Evolutionary conservation across 2,329 filamentous ascomycete species (phyloP).

Genomic region (Botrytis fragariae): DNA sequence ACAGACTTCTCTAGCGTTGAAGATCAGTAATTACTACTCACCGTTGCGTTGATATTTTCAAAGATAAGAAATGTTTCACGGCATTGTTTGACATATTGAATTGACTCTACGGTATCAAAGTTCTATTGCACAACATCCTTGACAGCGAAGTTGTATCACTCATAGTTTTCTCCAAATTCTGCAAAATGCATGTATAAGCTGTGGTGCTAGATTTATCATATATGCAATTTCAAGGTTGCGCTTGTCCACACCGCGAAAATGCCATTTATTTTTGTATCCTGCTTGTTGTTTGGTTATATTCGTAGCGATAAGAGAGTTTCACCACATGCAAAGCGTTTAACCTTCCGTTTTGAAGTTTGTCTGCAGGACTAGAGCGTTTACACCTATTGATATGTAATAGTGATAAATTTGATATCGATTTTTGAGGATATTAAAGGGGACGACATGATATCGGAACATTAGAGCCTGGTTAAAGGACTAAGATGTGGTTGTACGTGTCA

Average conservation of each 20-base stretch:
- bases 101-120: not conserved
- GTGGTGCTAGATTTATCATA: slow-evolving; percentile 1
- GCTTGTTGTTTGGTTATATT: not conserved
- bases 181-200: not conserved
- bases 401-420: not conserved
- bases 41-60: not conserved
- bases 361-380: not conserved
- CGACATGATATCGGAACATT: not conserved
- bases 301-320: slow-evolving; percentile 5
- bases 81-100: slow-evolving; percentile 1
- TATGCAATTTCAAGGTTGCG: slow-evolving; percentile 1
- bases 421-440: not conserved
- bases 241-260: not conserved
- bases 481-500: not conserved
- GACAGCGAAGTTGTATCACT: not conserved
- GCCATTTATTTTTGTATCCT: not conserved
- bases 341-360: not conserved
- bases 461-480: slow-evolving; percentile 6
- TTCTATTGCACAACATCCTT: not conserved
- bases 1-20: not conserved
- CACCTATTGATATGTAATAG: not conserved
- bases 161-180: not conserved
- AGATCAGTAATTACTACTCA: not conserved
- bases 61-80: slow-evolving; percentile 16
- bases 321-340: slow-evolving; percentile 2